Evolutionary conservation across 768 basidiomycete genomes (phyloP), one percentile per base, ranked within the genome.

Genomic region (Pulveroboletus sp.): DNA sequence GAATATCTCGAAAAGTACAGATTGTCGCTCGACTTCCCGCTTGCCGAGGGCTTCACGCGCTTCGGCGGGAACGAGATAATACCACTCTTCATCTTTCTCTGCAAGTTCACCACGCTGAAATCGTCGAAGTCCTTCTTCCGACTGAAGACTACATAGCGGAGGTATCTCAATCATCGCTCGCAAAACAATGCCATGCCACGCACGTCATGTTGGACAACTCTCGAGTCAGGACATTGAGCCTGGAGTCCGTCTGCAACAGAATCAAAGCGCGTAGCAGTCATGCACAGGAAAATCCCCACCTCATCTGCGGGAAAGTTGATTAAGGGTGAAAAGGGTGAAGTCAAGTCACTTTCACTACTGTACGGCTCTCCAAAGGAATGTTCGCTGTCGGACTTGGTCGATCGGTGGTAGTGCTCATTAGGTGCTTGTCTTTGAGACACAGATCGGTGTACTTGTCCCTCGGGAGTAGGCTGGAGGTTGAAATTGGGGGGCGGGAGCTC

Each of bases 1-100:
- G 68, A 97, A 84, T 20, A 95, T 70, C 64, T 98, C 94, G 57
- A 93, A 94, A 6, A 99, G 76, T 32, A 83, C 81, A 22, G 83
- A 88, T 65, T 97, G 93, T 38, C 93, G 78, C 50, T 86, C 81
- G 19, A 93, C 83, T 64, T 96, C 93, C 43, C 79, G 67, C 62
- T 84, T 81, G 22, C 85, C 82, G 3, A 98, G 69, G 1, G 82
- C 79, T 24, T 85, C 82, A 14, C 78, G 73, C 0, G 92, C 81
- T 58, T 81, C 81, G n/a, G 71, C 59, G 2, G 91, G 84, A 2
- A 94, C 86, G 8, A 93, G 79, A 26, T 77, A 72, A 59, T 87
- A 76, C 95, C 94, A 97, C 42, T 89, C 88, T 65, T 85, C 80
- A 51, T 92, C 82, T n/a, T 71, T 74, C 39, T 83, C 85, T 3